Conservation (phyloP, 352 stramenopile species). For the Hyaloperonospora brassicae region DNA sequence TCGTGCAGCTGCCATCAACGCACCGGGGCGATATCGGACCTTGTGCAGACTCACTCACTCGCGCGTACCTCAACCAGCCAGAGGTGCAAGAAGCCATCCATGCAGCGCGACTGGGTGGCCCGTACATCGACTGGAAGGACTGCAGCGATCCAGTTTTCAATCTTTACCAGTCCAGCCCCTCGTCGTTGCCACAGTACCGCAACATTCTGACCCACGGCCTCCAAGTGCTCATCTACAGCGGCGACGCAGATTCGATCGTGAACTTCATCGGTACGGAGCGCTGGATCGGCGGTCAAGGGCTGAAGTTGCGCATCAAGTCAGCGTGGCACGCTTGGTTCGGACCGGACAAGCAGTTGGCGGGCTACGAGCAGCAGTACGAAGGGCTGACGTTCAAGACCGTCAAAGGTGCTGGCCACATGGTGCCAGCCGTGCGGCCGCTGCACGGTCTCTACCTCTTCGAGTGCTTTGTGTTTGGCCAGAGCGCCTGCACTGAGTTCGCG, state of each 20-base stretch:
- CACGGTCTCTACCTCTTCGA: conserved; percentile 74
- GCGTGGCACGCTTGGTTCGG: too few relatives aligned
- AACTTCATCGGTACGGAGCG: conserved; percentile 87
- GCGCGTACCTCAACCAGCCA: conserved; percentile 49
- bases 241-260: conserved; percentile 73
- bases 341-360: too few relatives aligned
- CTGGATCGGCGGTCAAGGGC: conserved; percentile 62
- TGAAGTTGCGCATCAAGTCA: too few relatives aligned
- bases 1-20: conserved; percentile 19
- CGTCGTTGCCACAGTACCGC: conserved; percentile 56
- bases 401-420: conserved; percentile 88
- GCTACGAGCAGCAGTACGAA: too few relatives aligned
- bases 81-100: conserved; percentile 61
- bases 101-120: conserved; percentile 18
- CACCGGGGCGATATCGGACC: conserved; percentile 51
- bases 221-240: too few relatives aligned
- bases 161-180: conserved; percentile 47
- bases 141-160: conserved; percentile 54
- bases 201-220: conserved; percentile 49
- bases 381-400: too few relatives aligned
- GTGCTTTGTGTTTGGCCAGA: conserved; percentile 70
- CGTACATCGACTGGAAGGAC: conserved; percentile 48
- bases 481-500: too few relatives aligned
- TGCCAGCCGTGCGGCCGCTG: conserved; percentile 65
- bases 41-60: conserved; percentile 60